Evolutionary conservation across 1,284 basidiomycete genomes (phyloP).

Genomic region (Ustilago tritici): DNA sequence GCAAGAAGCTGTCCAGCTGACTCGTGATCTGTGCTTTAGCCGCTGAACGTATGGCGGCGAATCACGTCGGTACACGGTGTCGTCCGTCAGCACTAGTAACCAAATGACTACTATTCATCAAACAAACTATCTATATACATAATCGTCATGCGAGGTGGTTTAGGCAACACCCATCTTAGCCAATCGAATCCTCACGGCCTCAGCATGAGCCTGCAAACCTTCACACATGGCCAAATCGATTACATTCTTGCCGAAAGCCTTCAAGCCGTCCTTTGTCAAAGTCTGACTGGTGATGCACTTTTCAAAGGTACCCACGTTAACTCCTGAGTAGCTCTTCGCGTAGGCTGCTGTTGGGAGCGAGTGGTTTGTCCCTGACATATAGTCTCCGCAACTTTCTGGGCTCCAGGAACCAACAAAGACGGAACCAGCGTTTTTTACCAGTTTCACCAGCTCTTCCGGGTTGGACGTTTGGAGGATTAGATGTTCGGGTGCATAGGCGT

Average conservation of each 20-base stretch:
- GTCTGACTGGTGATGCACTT: slow-evolving; percentile 98
- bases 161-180: slow-evolving; percentile 17
- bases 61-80: too few relatives aligned
- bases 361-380: slow-evolving; percentile 98
- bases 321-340: slow-evolving; percentile 96
- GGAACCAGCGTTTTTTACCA: slow-evolving; percentile 77
- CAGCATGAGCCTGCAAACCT: slow-evolving; percentile 91
- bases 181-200: slow-evolving; percentile 70
- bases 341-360: slow-evolving; percentile 80
- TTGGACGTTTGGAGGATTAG: slow-evolving; percentile 71
- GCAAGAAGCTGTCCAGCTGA: too few relatives aligned
- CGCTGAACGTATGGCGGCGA: too few relatives aligned
- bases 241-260: slow-evolving; percentile 86
- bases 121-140: background rate
- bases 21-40: too few relatives aligned
- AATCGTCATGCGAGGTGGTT: background rate
- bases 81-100: too few relatives aligned
- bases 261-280: slow-evolving; percentile 83
- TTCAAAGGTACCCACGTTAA: slow-evolving; percentile 97
- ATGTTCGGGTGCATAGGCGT: slow-evolving; percentile 86
- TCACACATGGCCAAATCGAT: slow-evolving; percentile 93
- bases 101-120: background rate
- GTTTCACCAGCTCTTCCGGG: slow-evolving; percentile 59
- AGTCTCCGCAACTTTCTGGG: slow-evolving; percentile 96
- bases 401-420: slow-evolving; percentile 84